Conservation (phyloP, 2,329 filamentous ascomycete genomes). For the Chrysoporthe cubensis region DNA sequence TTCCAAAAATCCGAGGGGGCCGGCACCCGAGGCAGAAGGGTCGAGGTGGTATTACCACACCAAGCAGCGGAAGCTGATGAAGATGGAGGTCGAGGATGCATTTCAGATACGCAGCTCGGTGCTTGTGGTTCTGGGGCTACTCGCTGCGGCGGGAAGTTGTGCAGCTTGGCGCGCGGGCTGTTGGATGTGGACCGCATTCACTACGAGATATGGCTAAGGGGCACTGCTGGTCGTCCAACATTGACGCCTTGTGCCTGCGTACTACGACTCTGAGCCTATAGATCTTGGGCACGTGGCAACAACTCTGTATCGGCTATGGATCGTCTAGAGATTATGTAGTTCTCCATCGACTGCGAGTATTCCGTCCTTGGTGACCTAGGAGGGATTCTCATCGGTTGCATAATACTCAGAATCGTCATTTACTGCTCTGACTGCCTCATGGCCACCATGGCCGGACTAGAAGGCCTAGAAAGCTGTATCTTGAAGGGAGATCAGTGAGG, state of each 20-base stretch:
- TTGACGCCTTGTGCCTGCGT: too few relatives aligned
- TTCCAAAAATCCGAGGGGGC: neutral
- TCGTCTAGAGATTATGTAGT: constrained; percentile 7
- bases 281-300: neutral
- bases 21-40: constrained; percentile 32
- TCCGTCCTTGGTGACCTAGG: constrained; percentile 31
- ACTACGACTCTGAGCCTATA: neutral
- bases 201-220: constrained; percentile 9
- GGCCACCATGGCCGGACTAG: neutral
- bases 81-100: constrained; percentile 65
- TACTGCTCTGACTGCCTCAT: too few relatives aligned
- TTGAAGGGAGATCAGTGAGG: too few relatives aligned
- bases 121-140: constrained; percentile 51
- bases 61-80: constrained; percentile 63
- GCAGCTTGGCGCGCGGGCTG: constrained; percentile 33
- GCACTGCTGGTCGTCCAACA: neutral
- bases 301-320: neutral
- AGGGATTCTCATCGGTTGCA: constrained; percentile 35
- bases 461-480: too few relatives aligned
- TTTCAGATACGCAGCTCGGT: constrained; percentile 62
- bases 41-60: constrained; percentile 54
- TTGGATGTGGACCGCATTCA: constrained; percentile 27
- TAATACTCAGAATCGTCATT: too few relatives aligned
- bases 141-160: constrained; percentile 39
- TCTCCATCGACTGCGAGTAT: constrained; percentile 1